These are phyloP conservation scores for Wickerhamomyces sp. DNA, from an alignment of 1,139 yeast genomes.

Conservation along the genomic window DNA sequence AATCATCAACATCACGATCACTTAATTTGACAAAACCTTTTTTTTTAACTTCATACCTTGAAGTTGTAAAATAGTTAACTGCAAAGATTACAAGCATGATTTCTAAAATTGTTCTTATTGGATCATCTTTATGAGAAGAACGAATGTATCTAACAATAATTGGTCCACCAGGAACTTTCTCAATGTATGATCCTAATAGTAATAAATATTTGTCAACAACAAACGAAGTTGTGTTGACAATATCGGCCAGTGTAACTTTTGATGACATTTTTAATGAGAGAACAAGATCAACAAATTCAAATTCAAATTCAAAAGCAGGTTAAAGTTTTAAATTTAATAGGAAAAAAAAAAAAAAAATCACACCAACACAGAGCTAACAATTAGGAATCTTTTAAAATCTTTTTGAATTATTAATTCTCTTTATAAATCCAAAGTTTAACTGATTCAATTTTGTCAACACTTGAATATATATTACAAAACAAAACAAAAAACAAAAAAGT, in stretches of 20 bases:
- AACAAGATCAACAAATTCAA: no score
- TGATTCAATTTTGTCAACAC: no score
- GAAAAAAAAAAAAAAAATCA: no score
- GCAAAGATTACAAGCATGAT: constrained; percentile 78
- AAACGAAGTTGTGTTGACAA: constrained; percentile 1
- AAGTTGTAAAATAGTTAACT: constrained; percentile 73
- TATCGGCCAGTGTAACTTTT: constrained; percentile 3
- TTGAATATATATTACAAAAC: no score
- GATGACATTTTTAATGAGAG: constrained; percentile 1
- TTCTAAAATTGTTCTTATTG: constrained; percentile 83
- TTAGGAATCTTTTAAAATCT: no score
- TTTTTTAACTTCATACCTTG: constrained; percentile 76
- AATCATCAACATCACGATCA: constrained; percentile 69
- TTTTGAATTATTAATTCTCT: no score
- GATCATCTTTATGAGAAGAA: constrained; percentile 93
- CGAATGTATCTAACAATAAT: constrained; percentile 70
- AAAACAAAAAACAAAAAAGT: no score
- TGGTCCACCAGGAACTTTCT: constrained; percentile 71
- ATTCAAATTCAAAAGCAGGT: no score
- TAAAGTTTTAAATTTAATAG: no score
- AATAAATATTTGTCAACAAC: constrained; percentile 1
- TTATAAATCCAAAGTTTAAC: no score
- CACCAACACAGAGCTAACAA: no score
- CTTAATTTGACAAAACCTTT: constrained; percentile 63
- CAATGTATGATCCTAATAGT: constrained; percentile 7